Evolutionary conservation across 352 stramenopile genomes (phyloP), one percentile per base, ranked within the genome.

Genomic region (Phytopythium aichiense): DNA sequence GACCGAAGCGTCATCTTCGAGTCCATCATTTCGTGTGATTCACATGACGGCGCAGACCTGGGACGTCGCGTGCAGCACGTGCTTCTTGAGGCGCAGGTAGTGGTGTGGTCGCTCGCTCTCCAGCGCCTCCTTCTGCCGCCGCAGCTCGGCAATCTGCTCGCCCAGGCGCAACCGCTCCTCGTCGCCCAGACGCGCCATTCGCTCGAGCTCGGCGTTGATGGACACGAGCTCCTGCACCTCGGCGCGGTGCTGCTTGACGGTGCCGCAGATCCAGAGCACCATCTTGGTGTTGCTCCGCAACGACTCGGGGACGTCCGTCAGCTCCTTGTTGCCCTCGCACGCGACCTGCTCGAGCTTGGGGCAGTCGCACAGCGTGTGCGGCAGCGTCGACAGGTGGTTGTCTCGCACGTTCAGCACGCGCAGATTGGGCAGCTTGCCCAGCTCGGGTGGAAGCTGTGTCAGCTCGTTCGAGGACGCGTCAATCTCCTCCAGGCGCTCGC

Each of bases 241-340:
- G 3, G 60, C 61, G 48, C 71, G 68, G 63, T 93, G 84, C 18
- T 68, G 72, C 73, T 91, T 91, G n/a, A 87, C 73, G n/a, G 72
- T 88, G 37, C 71, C 71, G 67, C 79, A 93, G 69, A 93, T 90
- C 84, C 84, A 93, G 12, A 93, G 61, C 59, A 91, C 81, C 38
- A 93, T 74, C 60, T 77, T 76, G 11, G 81, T 91, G 62, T 88
- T 91, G 64, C 75, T 73, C 1, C 77, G 78, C 20, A 93, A 59
- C 2, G 76, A 81, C 70, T 89, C 81, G 12, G 81, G 80, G 46
- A 93, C 74, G 61, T 91, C 78, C 9, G 64, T 64, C 7, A 93
- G 66, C 15, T 73, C 73, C 15, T 74, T 59, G 61, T 93, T 93
- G 31, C 68, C 75, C 18, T 88, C 79, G 64, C 81, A 90, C 15